phyloP scores from a whole-genome alignment of 441 rosid species.

The Croton laevigatus region DNA sequence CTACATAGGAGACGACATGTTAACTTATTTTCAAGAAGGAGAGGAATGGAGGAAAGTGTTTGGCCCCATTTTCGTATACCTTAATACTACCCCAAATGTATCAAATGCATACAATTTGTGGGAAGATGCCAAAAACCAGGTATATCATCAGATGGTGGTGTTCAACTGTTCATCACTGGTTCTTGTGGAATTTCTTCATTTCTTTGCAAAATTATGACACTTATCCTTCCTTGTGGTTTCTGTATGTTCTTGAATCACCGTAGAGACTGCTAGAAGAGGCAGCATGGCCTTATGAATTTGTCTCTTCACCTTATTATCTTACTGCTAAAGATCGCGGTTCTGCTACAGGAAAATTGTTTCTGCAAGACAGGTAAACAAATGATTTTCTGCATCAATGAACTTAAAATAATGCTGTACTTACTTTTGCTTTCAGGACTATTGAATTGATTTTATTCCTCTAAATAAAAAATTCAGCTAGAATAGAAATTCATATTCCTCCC shows the following conservation, averaged over 20 bases:
- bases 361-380: conserved; percentile 40
- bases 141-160: conserved; percentile 2
- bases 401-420: no score
- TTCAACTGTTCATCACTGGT: no score
- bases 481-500: neutral
- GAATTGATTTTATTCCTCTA: neutral
- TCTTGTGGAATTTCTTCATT: neutral
- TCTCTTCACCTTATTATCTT: conserved; percentile 44
- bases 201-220: neutral
- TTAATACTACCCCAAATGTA: conserved; percentile 31
- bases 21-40: conserved; percentile 34
- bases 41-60: conserved; percentile 47
- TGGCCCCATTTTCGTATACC: conserved; percentile 40
- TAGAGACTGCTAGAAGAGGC: conserved; percentile 42
- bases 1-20: conserved; percentile 32
- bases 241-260: neutral
- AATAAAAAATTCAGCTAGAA: neutral
- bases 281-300: conserved; percentile 56
- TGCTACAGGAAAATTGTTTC: conserved; percentile 38
- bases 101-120: conserved; percentile 37
- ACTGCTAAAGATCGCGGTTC: conserved; percentile 39
- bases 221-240: neutral
- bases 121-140: conserved; percentile 58
- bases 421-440: neutral
- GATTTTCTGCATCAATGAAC: neutral